A percentile compares a stretch with the other conserved stretches of the same genome.
Conservation (phyloP, 139 green algal genomes). For the Pedinophyceae sp. region DNA sequence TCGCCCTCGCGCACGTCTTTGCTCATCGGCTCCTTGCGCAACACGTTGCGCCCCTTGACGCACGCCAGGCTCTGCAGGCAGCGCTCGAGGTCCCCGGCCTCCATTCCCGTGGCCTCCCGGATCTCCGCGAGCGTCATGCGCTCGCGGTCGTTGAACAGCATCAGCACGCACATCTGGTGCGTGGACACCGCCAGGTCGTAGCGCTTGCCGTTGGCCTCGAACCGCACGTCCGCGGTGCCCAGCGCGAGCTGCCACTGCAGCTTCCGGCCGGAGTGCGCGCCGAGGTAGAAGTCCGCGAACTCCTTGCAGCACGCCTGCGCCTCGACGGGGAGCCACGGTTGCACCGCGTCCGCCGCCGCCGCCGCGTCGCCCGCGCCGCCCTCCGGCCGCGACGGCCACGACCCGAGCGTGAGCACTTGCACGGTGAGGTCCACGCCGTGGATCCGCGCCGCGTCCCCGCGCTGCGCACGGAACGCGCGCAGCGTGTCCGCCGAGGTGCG, state of each 20-base stretch:
- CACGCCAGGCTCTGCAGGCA: constrained; percentile 72
- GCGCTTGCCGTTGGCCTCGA: not conserved
- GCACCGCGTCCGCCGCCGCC: not conserved
- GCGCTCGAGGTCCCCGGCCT: constrained; percentile 63
- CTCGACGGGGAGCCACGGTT: constrained; percentile 48
- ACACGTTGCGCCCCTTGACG: constrained; percentile 86
- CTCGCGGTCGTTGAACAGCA: constrained; percentile 90
- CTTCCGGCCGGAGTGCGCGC: constrained; percentile 51
- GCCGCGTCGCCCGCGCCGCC: too few relatives aligned
- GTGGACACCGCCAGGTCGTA: constrained; percentile 84
- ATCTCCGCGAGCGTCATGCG: constrained; percentile 45
- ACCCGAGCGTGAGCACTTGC: constrained; percentile 88
- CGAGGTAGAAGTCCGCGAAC: constrained; percentile 77
- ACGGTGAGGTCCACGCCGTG: constrained; percentile 23
- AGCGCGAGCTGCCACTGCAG: constrained; percentile 93
- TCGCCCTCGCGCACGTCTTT: constrained; percentile 72
- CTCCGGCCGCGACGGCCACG: constrained; percentile 82
- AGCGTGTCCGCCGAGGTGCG: constrained; percentile 44
- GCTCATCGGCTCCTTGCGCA: constrained; percentile 66
- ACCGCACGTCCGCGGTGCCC: constrained; percentile 42
- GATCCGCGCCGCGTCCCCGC: not conserved
- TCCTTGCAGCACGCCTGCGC: constrained; percentile 48
- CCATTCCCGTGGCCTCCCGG: constrained; percentile 52
- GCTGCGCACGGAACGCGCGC: not conserved
- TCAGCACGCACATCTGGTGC: constrained; percentile 71